Evolutionary conservation across 768 basidiomycete genomes (phyloP), one percentile per base, ranked within the genome.

Genomic region (Pleurotus citrinopileatus): DNA sequence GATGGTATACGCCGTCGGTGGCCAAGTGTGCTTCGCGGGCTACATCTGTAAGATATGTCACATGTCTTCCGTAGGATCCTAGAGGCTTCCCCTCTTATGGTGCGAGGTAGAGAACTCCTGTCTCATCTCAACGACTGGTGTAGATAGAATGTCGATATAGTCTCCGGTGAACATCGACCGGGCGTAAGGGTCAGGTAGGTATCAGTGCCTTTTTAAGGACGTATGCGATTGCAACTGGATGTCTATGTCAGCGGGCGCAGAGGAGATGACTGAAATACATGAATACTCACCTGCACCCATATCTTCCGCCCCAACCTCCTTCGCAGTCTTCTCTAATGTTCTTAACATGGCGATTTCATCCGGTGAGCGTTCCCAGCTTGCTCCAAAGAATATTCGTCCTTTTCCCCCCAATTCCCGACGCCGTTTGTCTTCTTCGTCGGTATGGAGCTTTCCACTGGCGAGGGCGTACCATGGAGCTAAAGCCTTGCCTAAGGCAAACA

Each of bases 131-230:
- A n/a, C n/a, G n/a, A n/a, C n/a, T n/a, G n/a, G n/a, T n/a, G n/a
- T n/a, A n/a, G n/a, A n/a, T n/a, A n/a, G n/a, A n/a, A n/a, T n/a
- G n/a, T n/a, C n/a, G n/a, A n/a, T n/a, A n/a, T n/a, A n/a, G n/a
- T n/a, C n/a, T n/a, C n/a, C n/a, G n/a, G n/a, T n/a, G n/a, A n/a
- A n/a, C n/a, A n/a, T n/a, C n/a, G n/a, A n/a, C n/a, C n/a, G n/a
- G n/a, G n/a, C n/a, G n/a, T n/a, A n/a, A n/a, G n/a, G n/a, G n/a
- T n/a, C n/a, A n/a, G n/a, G n/a, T n/a, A n/a, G n/a, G n/a, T n/a
- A n/a, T n/a, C n/a, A n/a, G 73, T 4, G 75, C 69, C 62, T 82
- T 84, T 38, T 81, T 77, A 66, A 83, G 66, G 9, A 83, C 65
- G 54, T 81, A 82, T 10, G 79, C 78, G 55, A 83, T 76, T 6